These are phyloP conservation scores for Aaosphaeria arxii DNA, from an alignment of 2,329 filamentous ascomycete species.

Conservation along the genomic window DNA sequence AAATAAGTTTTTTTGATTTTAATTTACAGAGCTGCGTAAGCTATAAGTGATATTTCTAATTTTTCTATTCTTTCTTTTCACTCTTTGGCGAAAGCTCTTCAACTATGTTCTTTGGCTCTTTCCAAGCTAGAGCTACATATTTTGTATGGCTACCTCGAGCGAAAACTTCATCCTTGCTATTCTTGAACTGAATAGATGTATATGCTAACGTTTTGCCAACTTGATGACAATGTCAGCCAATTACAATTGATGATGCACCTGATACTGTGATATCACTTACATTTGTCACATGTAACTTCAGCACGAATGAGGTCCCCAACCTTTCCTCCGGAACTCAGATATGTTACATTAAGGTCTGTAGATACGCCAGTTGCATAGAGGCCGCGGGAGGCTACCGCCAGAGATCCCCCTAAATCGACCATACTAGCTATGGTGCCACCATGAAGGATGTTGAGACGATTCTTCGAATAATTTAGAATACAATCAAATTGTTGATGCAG, in stretches of 20 bases:
- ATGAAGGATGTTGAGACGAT: conserved; percentile 72
- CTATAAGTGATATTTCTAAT: neutral
- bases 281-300: conserved; percentile 65
- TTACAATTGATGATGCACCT: neutral
- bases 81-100: conserved; percentile 51
- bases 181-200: conserved; percentile 61
- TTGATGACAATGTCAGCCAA: conserved; percentile 17
- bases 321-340: conserved; percentile 61
- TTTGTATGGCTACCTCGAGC: conserved; percentile 68
- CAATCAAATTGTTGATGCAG: neutral
- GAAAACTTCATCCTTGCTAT: conserved; percentile 57
- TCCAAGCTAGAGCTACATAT: conserved; percentile 60
- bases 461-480: conserved; percentile 46
- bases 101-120: conserved; percentile 60
- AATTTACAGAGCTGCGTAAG: no score
- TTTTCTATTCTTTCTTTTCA: conserved; percentile 14
- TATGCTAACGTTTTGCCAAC: conserved; percentile 65
- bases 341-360: conserved; percentile 66
- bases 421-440: conserved; percentile 77
- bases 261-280: conserved; percentile 35
- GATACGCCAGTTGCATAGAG: conserved; percentile 66
- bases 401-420: conserved; percentile 64
- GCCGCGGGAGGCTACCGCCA: conserved; percentile 64
- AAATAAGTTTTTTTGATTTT: no score
- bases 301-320: conserved; percentile 59